Base-by-base conservation (phyloP, 2,329 filamentous ascomycete genomes). In the Metarhizium album region DNA sequence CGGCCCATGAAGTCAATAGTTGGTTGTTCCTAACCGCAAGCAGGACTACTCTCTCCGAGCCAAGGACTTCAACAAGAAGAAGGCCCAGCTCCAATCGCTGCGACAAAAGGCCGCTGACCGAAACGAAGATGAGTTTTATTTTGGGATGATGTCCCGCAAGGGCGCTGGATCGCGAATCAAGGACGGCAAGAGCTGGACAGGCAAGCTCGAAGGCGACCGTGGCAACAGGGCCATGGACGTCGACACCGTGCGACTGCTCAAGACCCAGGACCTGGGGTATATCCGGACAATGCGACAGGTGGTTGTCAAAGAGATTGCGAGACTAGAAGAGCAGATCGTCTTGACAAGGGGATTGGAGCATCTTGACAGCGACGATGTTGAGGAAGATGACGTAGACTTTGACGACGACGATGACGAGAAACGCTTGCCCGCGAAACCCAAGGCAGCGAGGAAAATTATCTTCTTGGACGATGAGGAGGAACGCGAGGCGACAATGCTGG, bases 81-180 rank as follows among this genome's bases (percentile, higher is more conserved):
- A 86, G 63, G 64, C 68, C 0, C 72, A 76, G 49, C 74, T 86
- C 53, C 79, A 80, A 61, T 68, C 67, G 27, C 76, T 86, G 47
- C 74, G 74, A 46, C 70, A 75, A 52, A 85, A 85, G 62, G 82
- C 80, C 4, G 67, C 79, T 52, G 76, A 83, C 38, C 78, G 81
- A 58, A 86, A 86, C 65, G 82, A 84, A 48, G 83, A 86, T 77
- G 83, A 86, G 61, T 86, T 86, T 67, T 84, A 84, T 70, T 84
- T 80, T 61, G 80, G 79, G 55, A 86, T 86, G 83, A 70, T 84
- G 60, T 79, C 76, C 57, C 78, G 78, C 54, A 72, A 73, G 51
- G 80, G 80, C 9, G 75, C 79, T 4, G 73, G 75, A 5, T 72
- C 73, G 6, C 65, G 66, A 18, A 60, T 78, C 38, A 70, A 74